Conservation (phyloP, 371 early-diverging fungal genomes). For the Rhizopus stolonifer region DNA sequence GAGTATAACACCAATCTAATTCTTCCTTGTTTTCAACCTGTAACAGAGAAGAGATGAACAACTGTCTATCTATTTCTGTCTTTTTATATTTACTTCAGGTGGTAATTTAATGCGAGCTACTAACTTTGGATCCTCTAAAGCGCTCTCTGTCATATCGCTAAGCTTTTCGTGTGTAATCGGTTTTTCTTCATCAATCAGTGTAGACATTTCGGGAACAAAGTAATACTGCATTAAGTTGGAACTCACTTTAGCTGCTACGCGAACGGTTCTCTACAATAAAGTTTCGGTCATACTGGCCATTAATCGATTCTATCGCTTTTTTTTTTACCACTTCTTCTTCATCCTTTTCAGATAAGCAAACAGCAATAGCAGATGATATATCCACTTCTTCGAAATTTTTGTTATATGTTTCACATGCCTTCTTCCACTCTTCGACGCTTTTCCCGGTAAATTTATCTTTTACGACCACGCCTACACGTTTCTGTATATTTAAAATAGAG, state of each 20-base stretch:
- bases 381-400: constrained; percentile 68
- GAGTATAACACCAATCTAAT: constrained; percentile 92
- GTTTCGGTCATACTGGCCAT: not conserved
- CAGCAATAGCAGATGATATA: constrained; percentile 70
- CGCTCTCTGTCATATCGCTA: constrained; percentile 73
- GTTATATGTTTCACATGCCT: constrained; percentile 49
- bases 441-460: constrained; percentile 82
- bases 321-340: constrained; percentile 1
- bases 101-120: constrained; percentile 66
- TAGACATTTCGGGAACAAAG: constrained; percentile 82
- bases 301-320: not conserved
- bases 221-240: constrained; percentile 81
- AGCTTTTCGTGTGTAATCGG: constrained; percentile 86
- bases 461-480: constrained; percentile 73
- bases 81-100: constrained; percentile 55
- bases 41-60: not conserved
- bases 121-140: constrained; percentile 69
- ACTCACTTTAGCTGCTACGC: constrained; percentile 73
- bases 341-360: constrained; percentile 85
- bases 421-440: constrained; percentile 78
- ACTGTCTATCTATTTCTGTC: not conserved
- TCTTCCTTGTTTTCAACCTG: constrained; percentile 40
- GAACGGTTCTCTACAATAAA: constrained; percentile 32
- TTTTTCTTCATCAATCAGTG: constrained; percentile 85
- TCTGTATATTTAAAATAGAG: constrained; percentile 30